Evolutionary conservation across 2,329 filamentous ascomycete genomes (phyloP), one percentile per base, ranked within the genome.

Genomic region (Huntiella abstrusa): DNA sequence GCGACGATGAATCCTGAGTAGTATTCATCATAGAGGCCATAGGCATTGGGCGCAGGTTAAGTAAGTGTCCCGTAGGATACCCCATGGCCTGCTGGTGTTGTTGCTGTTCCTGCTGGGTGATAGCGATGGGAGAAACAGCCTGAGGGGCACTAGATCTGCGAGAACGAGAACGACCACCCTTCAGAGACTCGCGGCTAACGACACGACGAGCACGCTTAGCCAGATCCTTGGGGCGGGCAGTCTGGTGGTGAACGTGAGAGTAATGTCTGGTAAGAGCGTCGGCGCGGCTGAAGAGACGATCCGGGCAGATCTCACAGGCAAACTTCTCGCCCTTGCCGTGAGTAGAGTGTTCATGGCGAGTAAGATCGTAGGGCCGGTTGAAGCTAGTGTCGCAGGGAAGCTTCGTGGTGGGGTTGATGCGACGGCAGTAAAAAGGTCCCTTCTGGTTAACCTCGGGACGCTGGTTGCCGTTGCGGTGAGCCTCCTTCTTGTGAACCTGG

Each of bases 321-420:
- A 95, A 86, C 67, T 96, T 96, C 60, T 87, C 79, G 69, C 95
- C 95, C 55, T 83, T 77, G 55, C 95, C 95, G 70, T 96, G 91
- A 53, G 96, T 96, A 0, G 91, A 96, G 54, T 95, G 88, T 60
- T 98, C 91, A 58, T 98, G 91, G 16, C 91, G 73, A 0, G 91
- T 98, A 45, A 98, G 70, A 61, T 98, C 91, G 67, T 98, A 98
- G 1, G 91, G 91, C 15, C 91, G 71, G 1, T 88, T 95, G 62
- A 98, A 96, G 46, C 94, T 70, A 0, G 86, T 92, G 59, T 84
- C 88, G 35, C 45, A 47, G 12, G 13, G 39, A 15, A 6, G 7
- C 12, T 16, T n/a, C 0, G 91, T 96, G 52, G 83, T 88, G 1
- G 88, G 88, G 62, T 96, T 96, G 64, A 88, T 84, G 53, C 87